Evolutionary conservation across 2,329 filamentous ascomycete species (phyloP), one percentile per base, ranked within the genome.

Genomic region (Pseudogymnoascus sp.): DNA sequence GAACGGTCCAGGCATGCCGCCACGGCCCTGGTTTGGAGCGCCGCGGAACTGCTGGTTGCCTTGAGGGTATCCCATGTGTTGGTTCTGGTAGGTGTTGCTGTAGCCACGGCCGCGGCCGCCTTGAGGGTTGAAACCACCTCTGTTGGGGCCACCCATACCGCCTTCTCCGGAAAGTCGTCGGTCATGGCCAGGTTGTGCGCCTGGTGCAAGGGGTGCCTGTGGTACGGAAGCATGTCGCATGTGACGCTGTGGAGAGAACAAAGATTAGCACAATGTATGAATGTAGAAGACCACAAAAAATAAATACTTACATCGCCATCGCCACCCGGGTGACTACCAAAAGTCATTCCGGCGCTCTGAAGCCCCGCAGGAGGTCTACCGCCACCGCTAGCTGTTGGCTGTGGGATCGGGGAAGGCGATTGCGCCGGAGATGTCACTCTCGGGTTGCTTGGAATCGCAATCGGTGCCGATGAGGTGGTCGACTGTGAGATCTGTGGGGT

Each of bases 401-500:
- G 90, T 33, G 95, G 93, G 70, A 97, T 97, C 4, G 95, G 95
- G 44, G 91, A 93, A 3, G 95, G 95, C 53, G 93, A 97, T 69
- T 89, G 88, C 60, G 90, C 87, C 5, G 95, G 95, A 53, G 93
- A 96, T 59, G 87, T 87, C 61, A 93, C 84, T 70, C 90, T 86
- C 66, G 89, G 88, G 73, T 90, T 87, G 77, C 80, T 73, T 79
- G 86, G 86, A 76, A 85, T 91, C 76, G 79, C 80, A 69, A 83
- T 87, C 65, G 82, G 84, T 38, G 80, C 82, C 68, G 84, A 78
- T 2, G 50, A 57, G 26, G 50, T 15, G 76, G 67, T 66, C 61
- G 68, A 68, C 65, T 71, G 70, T 62, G 77, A 74, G 63, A 79
- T 76, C 70, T 87, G 83, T 13, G 89, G 87, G 60, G 83, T 85